Percentiles rank a stretch among this genome's conserved stretches.
Conservation (phyloP, 495 filamentous ascomycete genomes). For the Astrocystis sublimbata region DNA sequence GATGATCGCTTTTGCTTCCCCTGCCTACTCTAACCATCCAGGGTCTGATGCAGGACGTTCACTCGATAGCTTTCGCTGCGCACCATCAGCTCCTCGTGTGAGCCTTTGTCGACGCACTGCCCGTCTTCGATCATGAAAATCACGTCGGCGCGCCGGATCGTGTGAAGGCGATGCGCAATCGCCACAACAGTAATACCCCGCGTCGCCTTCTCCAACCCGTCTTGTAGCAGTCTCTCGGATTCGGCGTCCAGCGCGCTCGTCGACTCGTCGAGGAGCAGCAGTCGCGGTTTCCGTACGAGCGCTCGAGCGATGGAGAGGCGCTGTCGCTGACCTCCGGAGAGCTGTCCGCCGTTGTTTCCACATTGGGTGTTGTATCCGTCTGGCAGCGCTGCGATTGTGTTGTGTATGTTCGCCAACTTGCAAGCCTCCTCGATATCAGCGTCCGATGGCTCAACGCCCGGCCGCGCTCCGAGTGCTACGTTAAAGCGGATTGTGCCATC, state of each 20-base stretch:
- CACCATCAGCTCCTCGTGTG: conserved; percentile 65
- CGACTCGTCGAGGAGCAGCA: conserved; percentile 83
- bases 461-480: conserved; percentile 51
- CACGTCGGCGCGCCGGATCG: conserved; percentile 71
- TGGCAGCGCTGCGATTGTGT: conserved; percentile 55
- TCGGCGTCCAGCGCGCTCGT: conserved; percentile 78
- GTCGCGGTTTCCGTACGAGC: conserved; percentile 72
- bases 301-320: conserved; percentile 76
- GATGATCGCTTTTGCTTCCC: not conserved
- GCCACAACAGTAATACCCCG: conserved; percentile 77
- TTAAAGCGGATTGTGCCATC: conserved; percentile 58
- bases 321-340: conserved; percentile 64
- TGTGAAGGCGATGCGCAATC: conserved; percentile 75
- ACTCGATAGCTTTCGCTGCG: conserved; percentile 59
- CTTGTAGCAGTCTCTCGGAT: conserved; percentile 69
- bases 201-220: conserved; percentile 68
- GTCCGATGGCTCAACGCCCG: conserved; percentile 41
- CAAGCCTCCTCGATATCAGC: conserved; percentile 59
- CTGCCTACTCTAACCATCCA: conserved; percentile 23
- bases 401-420: conserved; percentile 59
- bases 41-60: conserved; percentile 51
- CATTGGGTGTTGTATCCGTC: conserved; percentile 64
- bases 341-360: conserved; percentile 48
- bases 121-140: conserved; percentile 78
- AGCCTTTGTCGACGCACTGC: conserved; percentile 63